Base-by-base conservation (phyloP, 352 stramenopile genomes). In the Globisporangium paddicum region DNA sequence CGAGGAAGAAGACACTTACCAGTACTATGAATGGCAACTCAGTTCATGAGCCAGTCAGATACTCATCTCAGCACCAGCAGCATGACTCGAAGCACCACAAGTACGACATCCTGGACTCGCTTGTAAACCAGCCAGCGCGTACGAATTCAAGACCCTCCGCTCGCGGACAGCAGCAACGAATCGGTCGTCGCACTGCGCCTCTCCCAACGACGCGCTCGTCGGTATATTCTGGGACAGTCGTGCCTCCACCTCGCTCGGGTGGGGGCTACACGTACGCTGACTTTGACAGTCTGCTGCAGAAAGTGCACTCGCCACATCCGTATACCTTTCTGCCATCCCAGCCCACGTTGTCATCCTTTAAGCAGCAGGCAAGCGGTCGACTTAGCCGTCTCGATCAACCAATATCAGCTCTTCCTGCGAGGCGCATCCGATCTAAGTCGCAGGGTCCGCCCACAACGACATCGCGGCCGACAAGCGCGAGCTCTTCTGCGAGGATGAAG, bases 241-340 rank as follows among this genome's bases (percentile, higher is more conserved):
- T 18, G 7, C 25, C 26, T 40, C 40, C 26, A 0, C 14, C 41
- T 60, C 54, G 23, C 11, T 16, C 45, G 35, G 45, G 23, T 53
- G 26, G 14, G 19, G 50, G 38, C 5, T 52, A 49, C 37, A 64
- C 62, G 38, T 64, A 70, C 26, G 57, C 68, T 0, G 66, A 79
- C 55, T 82, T 85, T 73, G 75, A 82, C 53, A 66, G 58, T 41
- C 30, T 82, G 8, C 63, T 82, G 16, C 68, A 74, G 52, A 60
- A 55, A 41, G 55, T 67, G 8, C 66, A 69, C 68, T 16, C 64
- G 54, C 37, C 72, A 52, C 25, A 74, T 69, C 55, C 74, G 54
- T 42, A 69, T 44, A 41, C 53, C 56, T 41, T 58, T 49, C 26
- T 54, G 56, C 21, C 38, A 9, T 40, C 66, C 54, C 55, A 28